These are phyloP conservation scores for Eremothecium cymbalariae DNA, from an alignment of 1,139 yeast species.

Conservation along the genomic window DNA sequence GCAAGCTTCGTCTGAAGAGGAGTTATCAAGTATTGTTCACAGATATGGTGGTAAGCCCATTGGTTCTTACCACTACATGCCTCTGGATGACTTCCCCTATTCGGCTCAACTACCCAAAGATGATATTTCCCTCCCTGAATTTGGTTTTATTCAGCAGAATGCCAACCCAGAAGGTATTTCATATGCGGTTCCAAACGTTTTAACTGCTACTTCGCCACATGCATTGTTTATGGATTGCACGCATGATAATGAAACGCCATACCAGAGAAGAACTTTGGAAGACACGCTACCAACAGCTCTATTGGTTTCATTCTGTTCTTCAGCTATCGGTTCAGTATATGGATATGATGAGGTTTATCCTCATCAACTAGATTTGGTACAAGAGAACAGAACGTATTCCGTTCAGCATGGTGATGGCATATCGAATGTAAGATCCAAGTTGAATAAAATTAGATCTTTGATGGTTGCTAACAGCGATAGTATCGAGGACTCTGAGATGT, in stretches of 20 bases:
- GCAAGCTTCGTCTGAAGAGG: constrained; percentile 90
- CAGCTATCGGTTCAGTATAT: constrained; percentile 90
- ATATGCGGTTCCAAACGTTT: constrained; percentile 45
- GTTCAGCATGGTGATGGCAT: constrained; percentile 55
- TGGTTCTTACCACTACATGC: constrained; percentile 77
- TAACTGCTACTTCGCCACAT: constrained; percentile 68
- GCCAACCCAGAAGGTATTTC: too few species aligned
- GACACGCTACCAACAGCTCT: constrained; percentile 96
- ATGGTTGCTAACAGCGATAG: constrained; percentile 64
- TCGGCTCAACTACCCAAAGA: too few species aligned
- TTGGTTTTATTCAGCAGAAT: too few species aligned
- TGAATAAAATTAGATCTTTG: constrained; percentile 50
- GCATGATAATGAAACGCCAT: constrained; percentile 88
- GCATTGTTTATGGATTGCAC: constrained; percentile 97
- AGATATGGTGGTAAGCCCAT: constrained; percentile 93
- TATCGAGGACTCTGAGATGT: constrained; percentile 76
- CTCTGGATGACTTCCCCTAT: constrained; percentile 62
- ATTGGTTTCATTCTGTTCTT: constrained; percentile 82
- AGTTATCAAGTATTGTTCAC: constrained; percentile 78
- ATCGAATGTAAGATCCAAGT: constrained; percentile 54
- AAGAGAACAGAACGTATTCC: constrained; percentile 60
- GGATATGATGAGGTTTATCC: constrained; percentile 95
- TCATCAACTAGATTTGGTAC: constrained; percentile 68
- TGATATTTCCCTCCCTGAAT: too few species aligned
- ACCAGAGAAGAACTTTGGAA: constrained; percentile 82